These are phyloP conservation scores for Brassica rapa DNA, from an alignment of 345 rosid species.

Conservation along the genomic window DNA sequence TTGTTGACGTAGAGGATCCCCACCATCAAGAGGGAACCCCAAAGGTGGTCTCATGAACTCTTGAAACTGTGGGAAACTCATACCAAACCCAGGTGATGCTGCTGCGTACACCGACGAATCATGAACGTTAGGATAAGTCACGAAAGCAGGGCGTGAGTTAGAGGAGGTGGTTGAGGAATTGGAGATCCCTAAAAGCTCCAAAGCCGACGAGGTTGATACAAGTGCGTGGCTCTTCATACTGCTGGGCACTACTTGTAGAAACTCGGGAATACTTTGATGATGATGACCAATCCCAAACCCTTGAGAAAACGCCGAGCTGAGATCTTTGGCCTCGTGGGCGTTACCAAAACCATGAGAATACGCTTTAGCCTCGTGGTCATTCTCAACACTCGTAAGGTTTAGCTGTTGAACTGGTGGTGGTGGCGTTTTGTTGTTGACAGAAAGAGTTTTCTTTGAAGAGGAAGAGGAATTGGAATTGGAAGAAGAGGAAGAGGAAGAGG, in stretches of 20 bases:
- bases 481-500: constrained; percentile 42
- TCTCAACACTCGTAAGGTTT: constrained; percentile 51
- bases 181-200: constrained; percentile 81
- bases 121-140: constrained; percentile 29
- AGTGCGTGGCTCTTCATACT: constrained; percentile 38
- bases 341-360: constrained; percentile 43
- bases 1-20: constrained; percentile 25
- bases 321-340: constrained; percentile 63
- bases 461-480: constrained; percentile 35
- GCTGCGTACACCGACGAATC: constrained; percentile 24
- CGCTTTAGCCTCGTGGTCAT: constrained; percentile 43
- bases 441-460: constrained; percentile 50
- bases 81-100: constrained; percentile 36
- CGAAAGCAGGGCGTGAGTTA: constrained; percentile 26
- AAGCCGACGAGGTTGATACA: constrained; percentile 43
- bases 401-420: constrained; percentile 29
- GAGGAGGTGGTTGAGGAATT: neutral
- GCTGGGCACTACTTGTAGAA: constrained; percentile 45
- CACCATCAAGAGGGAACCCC: constrained; percentile 41
- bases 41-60: constrained; percentile 42
- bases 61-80: constrained; percentile 40
- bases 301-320: constrained; percentile 71
- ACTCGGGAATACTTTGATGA: constrained; percentile 49
- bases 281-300: constrained; percentile 37
- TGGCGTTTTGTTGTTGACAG: constrained; percentile 44